phyloP scores from a whole-genome alignment of 2,329 filamentous ascomycete genomes.

The Neonectria faginata region DNA sequence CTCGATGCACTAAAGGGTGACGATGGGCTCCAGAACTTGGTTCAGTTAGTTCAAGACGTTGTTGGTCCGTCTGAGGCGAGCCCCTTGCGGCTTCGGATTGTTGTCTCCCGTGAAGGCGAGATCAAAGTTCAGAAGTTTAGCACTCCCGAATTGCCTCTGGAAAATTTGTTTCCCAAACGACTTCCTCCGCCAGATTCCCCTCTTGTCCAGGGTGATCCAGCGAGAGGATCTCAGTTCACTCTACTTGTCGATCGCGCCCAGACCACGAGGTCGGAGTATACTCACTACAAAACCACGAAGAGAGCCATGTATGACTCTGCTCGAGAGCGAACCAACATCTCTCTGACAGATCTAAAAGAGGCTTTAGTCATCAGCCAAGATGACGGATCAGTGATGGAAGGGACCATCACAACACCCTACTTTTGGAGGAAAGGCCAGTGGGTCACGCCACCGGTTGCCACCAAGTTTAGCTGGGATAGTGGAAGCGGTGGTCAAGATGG shows the following conservation, averaged over 20 bases:
- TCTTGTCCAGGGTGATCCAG: slow-evolving; percentile 39
- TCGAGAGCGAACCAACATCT: slow-evolving; percentile 70
- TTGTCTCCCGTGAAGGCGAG: slow-evolving; percentile 62
- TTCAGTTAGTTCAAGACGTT: slow-evolving; percentile 47
- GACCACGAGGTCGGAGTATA: slow-evolving; percentile 71
- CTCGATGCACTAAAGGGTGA: slow-evolving; percentile 58
- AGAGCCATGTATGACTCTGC: slow-evolving; percentile 79
- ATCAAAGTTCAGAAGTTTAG: slow-evolving; percentile 57
- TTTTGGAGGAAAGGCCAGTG: slow-evolving; percentile 79
- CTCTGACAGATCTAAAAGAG: slow-evolving; percentile 67
- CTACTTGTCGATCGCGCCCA: slow-evolving; percentile 58
- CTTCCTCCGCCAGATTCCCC: slow-evolving; percentile 60
- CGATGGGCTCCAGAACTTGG: slow-evolving; percentile 58
- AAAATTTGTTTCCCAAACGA: slow-evolving; percentile 67
- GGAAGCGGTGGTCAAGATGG: slow-evolving; percentile 84
- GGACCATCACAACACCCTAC: slow-evolving; percentile 84
- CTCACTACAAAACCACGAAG: slow-evolving; percentile 86
- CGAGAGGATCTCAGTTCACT: slow-evolving; percentile 51
- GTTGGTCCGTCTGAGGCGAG: slow-evolving; percentile 50
- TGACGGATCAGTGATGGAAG: slow-evolving; percentile 81
- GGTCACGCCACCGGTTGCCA: slow-evolving; percentile 80
- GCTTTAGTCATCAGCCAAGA: slow-evolving; percentile 77
- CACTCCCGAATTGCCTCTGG: slow-evolving; percentile 55
- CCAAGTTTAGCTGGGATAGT: slow-evolving; percentile 48
- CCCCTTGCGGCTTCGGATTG: slow-evolving; percentile 65